These are phyloP conservation scores for Viola pubescens DNA, from an alignment of 441 rosid genomes.

Conservation along the genomic window DNA sequence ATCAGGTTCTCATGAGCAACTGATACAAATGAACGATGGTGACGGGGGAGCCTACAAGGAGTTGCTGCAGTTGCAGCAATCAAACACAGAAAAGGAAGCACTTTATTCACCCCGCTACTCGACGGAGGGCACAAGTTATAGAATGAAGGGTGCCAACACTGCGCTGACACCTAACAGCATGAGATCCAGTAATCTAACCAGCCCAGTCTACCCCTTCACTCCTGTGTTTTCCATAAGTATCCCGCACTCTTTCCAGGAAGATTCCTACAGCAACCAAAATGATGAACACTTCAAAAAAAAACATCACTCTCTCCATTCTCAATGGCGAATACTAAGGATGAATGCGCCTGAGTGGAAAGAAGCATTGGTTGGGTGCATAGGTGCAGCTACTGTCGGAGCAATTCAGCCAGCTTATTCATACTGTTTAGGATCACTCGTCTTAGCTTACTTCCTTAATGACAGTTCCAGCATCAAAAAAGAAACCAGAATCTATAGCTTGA, in stretches of 20 bases:
- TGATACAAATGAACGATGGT: constrained; percentile 26
- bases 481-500: constrained; percentile 35
- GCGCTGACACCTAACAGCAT: constrained; percentile 11
- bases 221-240: constrained; percentile 40
- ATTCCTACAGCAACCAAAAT: constrained; percentile 21
- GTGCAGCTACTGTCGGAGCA: constrained; percentile 47
- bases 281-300: constrained; percentile 1
- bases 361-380: constrained; percentile 48
- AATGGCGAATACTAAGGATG: constrained; percentile 47
- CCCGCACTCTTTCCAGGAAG: constrained; percentile 29
- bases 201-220: constrained; percentile 38
- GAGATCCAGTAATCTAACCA: constrained; percentile 33
- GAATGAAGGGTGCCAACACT: constrained; percentile 18
- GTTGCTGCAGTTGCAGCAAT: constrained; percentile 43
- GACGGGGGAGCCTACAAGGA: constrained; percentile 33
- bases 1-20: constrained; percentile 47
- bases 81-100: constrained; percentile 24
- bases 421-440: constrained; percentile 42
- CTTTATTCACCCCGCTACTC: neutral
- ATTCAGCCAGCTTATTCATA: constrained; percentile 54
- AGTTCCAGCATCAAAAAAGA: constrained; percentile 33
- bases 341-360: constrained; percentile 44
- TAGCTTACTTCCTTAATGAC: constrained; percentile 38
- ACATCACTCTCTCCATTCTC: constrained; percentile 31
- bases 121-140: neutral